Base-by-base conservation (phyloP, 768 basidiomycete genomes). In the Gyrodon lividus region DNA sequence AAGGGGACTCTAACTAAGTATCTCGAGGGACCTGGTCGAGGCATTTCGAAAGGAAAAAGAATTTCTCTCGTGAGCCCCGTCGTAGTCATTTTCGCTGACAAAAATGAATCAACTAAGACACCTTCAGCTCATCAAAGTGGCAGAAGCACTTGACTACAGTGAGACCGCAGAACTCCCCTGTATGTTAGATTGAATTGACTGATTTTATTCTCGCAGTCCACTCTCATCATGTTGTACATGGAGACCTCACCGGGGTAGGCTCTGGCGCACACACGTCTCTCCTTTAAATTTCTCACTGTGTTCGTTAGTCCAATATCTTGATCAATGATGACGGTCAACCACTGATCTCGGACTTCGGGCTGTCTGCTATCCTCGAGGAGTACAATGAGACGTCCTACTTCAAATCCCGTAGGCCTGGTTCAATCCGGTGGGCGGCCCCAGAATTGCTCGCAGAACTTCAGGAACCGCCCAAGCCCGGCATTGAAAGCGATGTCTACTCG, bases 131-230 rank as follows among this genome's bases (percentile, higher is more conserved):
- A 63, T 57, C 39, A 72, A 76, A 51, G 62, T 75, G 2, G 72
- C 70, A 5, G 66, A 71, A 40, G 77, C 74, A 43, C 57, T 77
- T 7, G 44, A 60, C 12, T 75, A 77, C 53, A 51, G 76, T 76
- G 34, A 56, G 73, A 60, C 10, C 8, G 28, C 37, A 30, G 31
- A 4, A 31, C 9, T 31, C 17, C 19, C 12, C 16, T 33, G 2
- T 7, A 39, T 24, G 16, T 28, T 8, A 4, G 2, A n/a, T 3
- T 22, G 16, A 14, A n/a, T 5, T 26, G 19, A 14, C 28, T 0
- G 13, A 4, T 42, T 43, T 23, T 35, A 9, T 35, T 24, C 10
- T 13, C 24, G 4, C 28, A 56, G 54, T 56, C 24, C 54, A 56
- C 38, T 44, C 35, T 9, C 9, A 22, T 9, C 12, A 2, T 2